Percentiles rank a stretch among this genome's conserved stretches.
These are phyloP conservation scores for Hepatocystis sp. DNA, from an alignment of 169 alveolate species.

Conservation along the genomic window DNA sequence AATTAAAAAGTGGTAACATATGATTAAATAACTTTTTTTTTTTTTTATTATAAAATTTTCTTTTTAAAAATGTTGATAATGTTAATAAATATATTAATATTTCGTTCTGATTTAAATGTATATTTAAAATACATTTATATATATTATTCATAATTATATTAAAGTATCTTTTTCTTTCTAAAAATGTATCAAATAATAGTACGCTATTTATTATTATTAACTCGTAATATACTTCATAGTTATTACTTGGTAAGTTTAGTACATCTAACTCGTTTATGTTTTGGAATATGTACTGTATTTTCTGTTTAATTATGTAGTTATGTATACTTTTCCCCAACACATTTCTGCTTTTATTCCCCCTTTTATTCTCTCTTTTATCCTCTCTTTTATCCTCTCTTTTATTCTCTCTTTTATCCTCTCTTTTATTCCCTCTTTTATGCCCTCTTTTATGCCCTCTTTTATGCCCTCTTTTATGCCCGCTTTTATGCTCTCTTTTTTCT, in stretches of 20 bases:
- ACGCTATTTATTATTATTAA: constrained; percentile 12
- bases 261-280: constrained; percentile 15
- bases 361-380: background rate
- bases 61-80: constrained; percentile 25
- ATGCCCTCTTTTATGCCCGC: background rate
- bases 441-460: too few species aligned
- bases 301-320: background rate
- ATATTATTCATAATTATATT: constrained; percentile 35
- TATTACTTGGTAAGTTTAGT: constrained; percentile 30
- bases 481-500: background rate
- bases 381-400: background rate
- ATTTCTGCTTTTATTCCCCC: background rate
- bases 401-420: background rate
- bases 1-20: constrained; percentile 42
- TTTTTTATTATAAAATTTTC: constrained; percentile 17
- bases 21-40: constrained; percentile 51
- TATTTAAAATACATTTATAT: constrained; percentile 29
- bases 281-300: too few species aligned
- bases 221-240: constrained; percentile 58
- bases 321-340: background rate
- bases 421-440: constrained; percentile 8
- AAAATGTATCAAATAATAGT: constrained; percentile 13
- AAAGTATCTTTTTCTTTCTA: constrained; percentile 39
- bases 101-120: constrained; percentile 32
- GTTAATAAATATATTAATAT: constrained; percentile 37